Percentiles rank a stretch among this genome's conserved stretches.
Evolutionary conservation across 1,284 basidiomycete species (phyloP).

Genomic region (Cryptococcus sp.): DNA sequence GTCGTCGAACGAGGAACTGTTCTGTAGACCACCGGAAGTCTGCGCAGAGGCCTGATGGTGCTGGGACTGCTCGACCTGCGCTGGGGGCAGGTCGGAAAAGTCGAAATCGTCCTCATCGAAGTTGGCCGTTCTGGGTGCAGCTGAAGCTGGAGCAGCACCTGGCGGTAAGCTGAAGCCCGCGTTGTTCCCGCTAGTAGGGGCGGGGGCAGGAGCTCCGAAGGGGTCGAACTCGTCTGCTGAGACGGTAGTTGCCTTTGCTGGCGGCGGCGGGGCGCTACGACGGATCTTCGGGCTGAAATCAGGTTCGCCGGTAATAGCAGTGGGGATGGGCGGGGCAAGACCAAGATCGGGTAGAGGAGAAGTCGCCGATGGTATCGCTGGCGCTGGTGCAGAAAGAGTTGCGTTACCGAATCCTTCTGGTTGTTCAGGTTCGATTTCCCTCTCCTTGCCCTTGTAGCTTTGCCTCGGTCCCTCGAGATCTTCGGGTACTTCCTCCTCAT

Average conservation of each 20-base stretch:
- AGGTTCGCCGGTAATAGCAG: constrained; percentile 8
- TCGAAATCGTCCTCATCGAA: constrained; percentile 90
- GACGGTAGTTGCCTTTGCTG: constrained; percentile 11
- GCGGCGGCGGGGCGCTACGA: constrained; percentile 48
- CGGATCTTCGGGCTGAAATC: constrained; percentile 26
- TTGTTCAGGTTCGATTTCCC: background rate
- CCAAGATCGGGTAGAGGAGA: constrained; percentile 52
- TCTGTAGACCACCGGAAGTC: background rate
- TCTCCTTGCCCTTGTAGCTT: constrained; percentile 8
- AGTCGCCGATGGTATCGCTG: constrained; percentile 18
- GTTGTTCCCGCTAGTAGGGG: background rate
- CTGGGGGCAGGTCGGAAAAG: constrained; percentile 63
- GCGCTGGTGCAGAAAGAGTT: constrained; percentile 37
- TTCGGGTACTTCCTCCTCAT: constrained; percentile 54
- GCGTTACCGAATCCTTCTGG: constrained; percentile 2
- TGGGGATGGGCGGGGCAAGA: constrained; percentile 59
- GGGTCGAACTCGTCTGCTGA: constrained; percentile 31
- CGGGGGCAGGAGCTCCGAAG: constrained; percentile 23
- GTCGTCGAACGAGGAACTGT: constrained; percentile 44
- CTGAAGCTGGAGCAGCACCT: constrained; percentile 13
- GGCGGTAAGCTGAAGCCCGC: constrained; percentile 13
- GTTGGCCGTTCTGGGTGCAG: constrained; percentile 29
- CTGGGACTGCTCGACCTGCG: constrained; percentile 32
- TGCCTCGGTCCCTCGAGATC: constrained; percentile 47
- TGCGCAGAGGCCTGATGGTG: background rate